Evolutionary conservation across 192 early-diverging fungal species (phyloP).

Genomic region (Lunasporangiospora selenospora): DNA sequence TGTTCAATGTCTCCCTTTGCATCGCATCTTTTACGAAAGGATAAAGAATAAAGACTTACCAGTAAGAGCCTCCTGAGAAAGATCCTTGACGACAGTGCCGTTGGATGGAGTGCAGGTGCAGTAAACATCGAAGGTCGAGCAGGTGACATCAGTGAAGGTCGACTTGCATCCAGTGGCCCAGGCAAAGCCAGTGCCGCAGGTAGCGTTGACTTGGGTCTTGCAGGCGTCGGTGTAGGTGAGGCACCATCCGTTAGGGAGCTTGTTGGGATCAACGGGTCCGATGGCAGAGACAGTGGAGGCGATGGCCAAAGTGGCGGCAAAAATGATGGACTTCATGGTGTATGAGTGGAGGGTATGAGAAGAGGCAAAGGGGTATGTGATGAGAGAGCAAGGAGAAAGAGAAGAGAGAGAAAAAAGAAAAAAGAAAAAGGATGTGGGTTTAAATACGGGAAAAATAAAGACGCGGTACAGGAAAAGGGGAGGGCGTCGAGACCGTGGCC

Average conservation of each 20-base stretch:
- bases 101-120: conserved; percentile 12
- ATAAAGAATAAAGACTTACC: no score
- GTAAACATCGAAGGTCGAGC: conserved; percentile 19
- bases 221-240: conserved; percentile 3
- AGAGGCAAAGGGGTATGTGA: background rate
- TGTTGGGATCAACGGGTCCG: conserved; percentile 31
- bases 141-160: conserved; percentile 25
- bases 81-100: conserved; percentile 13
- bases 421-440: background rate
- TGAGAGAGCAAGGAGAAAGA: no score
- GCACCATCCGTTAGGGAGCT: conserved; percentile 36
- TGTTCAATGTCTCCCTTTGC: no score
- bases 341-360: background rate
- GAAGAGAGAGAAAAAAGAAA: conserved; percentile 1
- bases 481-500: no score
- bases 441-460: no score
- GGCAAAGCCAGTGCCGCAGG: conserved; percentile 21
- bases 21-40: no score
- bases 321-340: conserved; percentile 24
- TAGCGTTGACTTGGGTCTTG: background rate
- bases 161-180: conserved; percentile 5
- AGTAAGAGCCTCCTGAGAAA: conserved; percentile 24
- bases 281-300: conserved; percentile 15
- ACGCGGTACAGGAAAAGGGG: no score
- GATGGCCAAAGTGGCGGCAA: conserved; percentile 1